Base-by-base conservation (phyloP, 2,329 filamentous ascomycete species). In the Exutisphaerella laricina region DNA sequence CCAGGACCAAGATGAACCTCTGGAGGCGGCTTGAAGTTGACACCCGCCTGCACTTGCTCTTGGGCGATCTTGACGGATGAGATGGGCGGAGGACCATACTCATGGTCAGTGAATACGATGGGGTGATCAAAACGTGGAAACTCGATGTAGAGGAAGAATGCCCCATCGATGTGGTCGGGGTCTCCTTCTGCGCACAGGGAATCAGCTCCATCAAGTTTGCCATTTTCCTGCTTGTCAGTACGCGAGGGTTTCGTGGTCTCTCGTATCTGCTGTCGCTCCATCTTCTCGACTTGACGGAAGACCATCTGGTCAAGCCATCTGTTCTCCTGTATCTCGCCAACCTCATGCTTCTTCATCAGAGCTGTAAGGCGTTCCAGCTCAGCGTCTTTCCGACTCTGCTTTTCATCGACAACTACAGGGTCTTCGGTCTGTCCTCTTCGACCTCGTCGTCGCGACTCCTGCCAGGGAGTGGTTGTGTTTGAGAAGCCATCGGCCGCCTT, bases 231-330 rank as follows among this genome's bases (percentile, higher is more conserved):
- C 14, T 46, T 41, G 17, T 40, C 22, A 3, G 16, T 17, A 12
- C 35, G 10, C 16, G 41, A 31, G 4, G 55, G 54, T 29, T 49
- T 51, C 3, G 48, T 53, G 7, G 64, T 63, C 28, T 70, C 67
- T 22, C 59, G 65, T 12, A 68, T 59, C 23, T 69, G 59, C 43
- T 59, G 58, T 20, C 65, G 51, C 47, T 68, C 62, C 34, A 68
- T 66, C 66, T 85, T 92, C 68, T 95, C 90, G 46, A 94, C 82
- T 39, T 84, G 84, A 29, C 90, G 82, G 62, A 94, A 98, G 2
- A 96, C 89, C 56, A 97, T 76, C 58, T 92, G 86, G 63, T 98
- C 92, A 31, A 98, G 77, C 94, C 92, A 98, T 57, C 94, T 87
- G 35, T 95, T 85, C 12, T 88, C 80, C 1, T 87, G 82, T 18